Evolutionary conservation across 805 yeast genomes (phyloP), one percentile per base, ranked within the genome.

Genomic region (Candida alai): DNA sequence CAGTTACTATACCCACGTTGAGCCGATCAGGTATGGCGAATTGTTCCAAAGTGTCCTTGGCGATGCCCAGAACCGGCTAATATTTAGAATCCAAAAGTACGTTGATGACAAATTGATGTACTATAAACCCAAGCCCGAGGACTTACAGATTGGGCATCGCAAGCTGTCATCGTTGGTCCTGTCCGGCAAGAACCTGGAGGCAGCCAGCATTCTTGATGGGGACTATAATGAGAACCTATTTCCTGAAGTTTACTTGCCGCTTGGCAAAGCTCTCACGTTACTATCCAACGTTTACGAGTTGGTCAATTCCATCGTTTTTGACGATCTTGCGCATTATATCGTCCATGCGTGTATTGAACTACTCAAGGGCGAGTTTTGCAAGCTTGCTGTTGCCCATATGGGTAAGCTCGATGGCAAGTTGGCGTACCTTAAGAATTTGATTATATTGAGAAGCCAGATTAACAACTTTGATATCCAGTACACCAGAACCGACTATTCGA

Each of bases 271-370:
- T 0, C 60, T 88, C 27, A 72, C 80, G 1, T 59, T 90, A 5
- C 61, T 89, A 19, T 79, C 87, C 21, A 83, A 78, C 51, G 81
- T 89, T 15, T 85, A 86, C 51, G 94, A 85, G 48, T 64, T 88
- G 47, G 74, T 90, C 23, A 80, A 81, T 44, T 78, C 89, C 2
- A 62, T 72, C 9, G 84, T 87, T 2, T 90, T 89, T 60, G 95
- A 87, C 53, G 95, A 86, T 50, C 60, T 89, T 43, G 95, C 96
- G 0, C 95, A 87, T 54, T 77, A 83, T 37, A 79, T 87, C 34
- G 84, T 90, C 4, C 96, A 85, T 51, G 73, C 82, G 28, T 80
- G 93, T 47, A 73, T 87, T 23, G 49, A 61, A 11, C 76, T 93
- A 5, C 58, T 87, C 45, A 72, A 73, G 36, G 56, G 57, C 11